A percentile compares a stretch with the other conserved stretches of the same genome.
These are phyloP conservation scores for Suillus tomentosus DNA, from an alignment of 768 basidiomycete species.

Conservation along the genomic window DNA sequence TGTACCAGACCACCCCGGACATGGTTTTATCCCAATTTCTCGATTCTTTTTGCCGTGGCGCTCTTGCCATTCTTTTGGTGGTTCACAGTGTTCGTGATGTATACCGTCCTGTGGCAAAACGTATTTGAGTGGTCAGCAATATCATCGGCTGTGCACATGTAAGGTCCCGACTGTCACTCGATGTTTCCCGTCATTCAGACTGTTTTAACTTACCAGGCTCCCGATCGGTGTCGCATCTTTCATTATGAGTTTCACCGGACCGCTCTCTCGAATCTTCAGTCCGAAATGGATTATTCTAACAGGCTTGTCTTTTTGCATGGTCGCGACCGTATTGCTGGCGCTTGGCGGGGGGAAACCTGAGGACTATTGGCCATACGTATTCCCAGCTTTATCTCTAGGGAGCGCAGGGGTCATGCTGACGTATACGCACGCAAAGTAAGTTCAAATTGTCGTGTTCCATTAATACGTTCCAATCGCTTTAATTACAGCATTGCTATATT, in stretches of 20 bases:
- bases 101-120: constrained; percentile 43
- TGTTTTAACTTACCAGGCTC: constrained; percentile 29
- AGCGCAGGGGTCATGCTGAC: constrained; percentile 46
- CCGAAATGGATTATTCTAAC: constrained; percentile 49
- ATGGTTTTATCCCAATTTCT: constrained; percentile 46
- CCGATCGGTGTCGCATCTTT: constrained; percentile 45
- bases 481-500: constrained; percentile 50
- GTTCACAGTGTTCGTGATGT: constrained; percentile 35
- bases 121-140: constrained; percentile 44
- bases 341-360: constrained; percentile 41
- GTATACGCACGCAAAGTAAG: constrained; percentile 52
- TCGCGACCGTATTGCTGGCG: constrained; percentile 44
- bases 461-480: constrained; percentile 4
- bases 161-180: constrained; percentile 13
- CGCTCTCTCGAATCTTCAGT: constrained; percentile 37
- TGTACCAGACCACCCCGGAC: constrained; percentile 40
- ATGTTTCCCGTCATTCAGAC: constrained; percentile 8
- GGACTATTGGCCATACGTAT: constrained; percentile 48
- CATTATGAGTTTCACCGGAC: constrained; percentile 40
- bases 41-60: constrained; percentile 39
- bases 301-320: constrained; percentile 40
- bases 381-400: constrained; percentile 53
- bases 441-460: constrained; percentile 1
- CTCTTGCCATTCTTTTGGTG: constrained; percentile 47
- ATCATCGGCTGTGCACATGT: constrained; percentile 43